A percentile compares a stretch with the other conserved stretches of the same genome.
Conservation (phyloP, 352 stramenopile genomes). For the Lagenidium sp. region DNA sequence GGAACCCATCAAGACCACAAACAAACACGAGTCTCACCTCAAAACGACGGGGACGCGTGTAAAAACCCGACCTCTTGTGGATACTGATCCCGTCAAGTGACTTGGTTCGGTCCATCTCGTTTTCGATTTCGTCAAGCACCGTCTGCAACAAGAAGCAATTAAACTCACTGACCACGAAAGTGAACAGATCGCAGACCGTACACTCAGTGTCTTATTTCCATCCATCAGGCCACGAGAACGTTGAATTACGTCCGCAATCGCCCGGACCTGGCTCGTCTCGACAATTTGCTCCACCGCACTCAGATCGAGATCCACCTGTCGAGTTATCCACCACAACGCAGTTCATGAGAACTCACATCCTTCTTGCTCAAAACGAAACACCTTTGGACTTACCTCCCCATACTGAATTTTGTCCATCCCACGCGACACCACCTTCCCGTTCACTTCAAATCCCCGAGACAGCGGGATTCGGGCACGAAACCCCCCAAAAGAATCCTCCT, state of each 20-base stretch:
- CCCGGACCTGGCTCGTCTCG: constrained; percentile 79
- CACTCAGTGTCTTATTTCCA: constrained; percentile 38
- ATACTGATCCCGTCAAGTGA: constrained; percentile 54
- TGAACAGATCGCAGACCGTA: constrained; percentile 13
- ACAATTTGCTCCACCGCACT: constrained; percentile 84
- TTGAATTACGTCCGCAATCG: constrained; percentile 65
- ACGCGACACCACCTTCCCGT: constrained; percentile 71
- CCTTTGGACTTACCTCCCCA: constrained; percentile 61
- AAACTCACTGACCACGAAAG: background rate
- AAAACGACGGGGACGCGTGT: constrained; percentile 69
- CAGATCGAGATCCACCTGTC: constrained; percentile 78
- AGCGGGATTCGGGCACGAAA: constrained; percentile 47
- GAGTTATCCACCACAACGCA: background rate
- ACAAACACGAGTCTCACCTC: constrained; percentile 32
- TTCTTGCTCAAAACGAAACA: too few species aligned
- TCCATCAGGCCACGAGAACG: constrained; percentile 50
- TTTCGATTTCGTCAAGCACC: constrained; percentile 54
- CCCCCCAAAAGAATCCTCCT: constrained; percentile 37
- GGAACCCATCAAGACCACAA: too few species aligned
- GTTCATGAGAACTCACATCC: too few species aligned
- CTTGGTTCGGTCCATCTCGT: constrained; percentile 43
- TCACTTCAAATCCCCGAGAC: constrained; percentile 41
- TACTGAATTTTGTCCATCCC: constrained; percentile 76
- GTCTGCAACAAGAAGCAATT: too few species aligned
- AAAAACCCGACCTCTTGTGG: constrained; percentile 62